These are phyloP conservation scores for Mycena capillaripes DNA, from an alignment of 768 basidiomycete species.

Conservation along the genomic window DNA sequence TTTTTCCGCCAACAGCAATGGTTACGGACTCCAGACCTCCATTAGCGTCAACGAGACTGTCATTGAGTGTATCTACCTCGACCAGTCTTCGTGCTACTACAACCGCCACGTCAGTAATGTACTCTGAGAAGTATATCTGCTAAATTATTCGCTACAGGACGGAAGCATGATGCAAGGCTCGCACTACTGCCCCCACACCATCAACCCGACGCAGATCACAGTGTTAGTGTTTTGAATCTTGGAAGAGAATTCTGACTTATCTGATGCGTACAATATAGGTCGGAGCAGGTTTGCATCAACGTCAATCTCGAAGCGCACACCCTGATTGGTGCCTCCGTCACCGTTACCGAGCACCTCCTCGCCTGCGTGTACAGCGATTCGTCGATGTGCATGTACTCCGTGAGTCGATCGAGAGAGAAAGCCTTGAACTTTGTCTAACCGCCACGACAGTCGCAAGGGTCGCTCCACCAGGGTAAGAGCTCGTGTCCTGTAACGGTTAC, in stretches of 20 bases:
- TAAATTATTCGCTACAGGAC: neutral
- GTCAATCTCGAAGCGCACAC: neutral
- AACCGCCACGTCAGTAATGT: neutral
- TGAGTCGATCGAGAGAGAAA: neutral
- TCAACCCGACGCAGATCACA: neutral
- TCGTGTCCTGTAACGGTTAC: neutral
- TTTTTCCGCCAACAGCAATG: neutral
- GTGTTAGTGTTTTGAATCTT: neutral
- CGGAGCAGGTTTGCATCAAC: neutral
- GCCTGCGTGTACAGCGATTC: neutral
- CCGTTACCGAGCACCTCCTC: neutral
- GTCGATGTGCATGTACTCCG: neutral
- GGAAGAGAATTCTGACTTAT: neutral
- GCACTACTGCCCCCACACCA: neutral
- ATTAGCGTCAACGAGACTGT: slow-evolving; percentile 1
- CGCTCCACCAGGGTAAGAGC: neutral
- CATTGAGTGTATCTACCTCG: slow-evolving; percentile 4
- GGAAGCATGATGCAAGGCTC: neutral
- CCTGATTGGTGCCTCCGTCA: neutral
- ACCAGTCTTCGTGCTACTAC: neutral
- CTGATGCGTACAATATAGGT: neutral
- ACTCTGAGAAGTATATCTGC: neutral
- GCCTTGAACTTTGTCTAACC: neutral
- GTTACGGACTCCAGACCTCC: neutral
- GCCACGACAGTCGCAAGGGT: neutral